Evolutionary conservation across 2,329 filamentous ascomycete genomes (phyloP).

Genomic region (Aspergillus luchuensis): DNA sequence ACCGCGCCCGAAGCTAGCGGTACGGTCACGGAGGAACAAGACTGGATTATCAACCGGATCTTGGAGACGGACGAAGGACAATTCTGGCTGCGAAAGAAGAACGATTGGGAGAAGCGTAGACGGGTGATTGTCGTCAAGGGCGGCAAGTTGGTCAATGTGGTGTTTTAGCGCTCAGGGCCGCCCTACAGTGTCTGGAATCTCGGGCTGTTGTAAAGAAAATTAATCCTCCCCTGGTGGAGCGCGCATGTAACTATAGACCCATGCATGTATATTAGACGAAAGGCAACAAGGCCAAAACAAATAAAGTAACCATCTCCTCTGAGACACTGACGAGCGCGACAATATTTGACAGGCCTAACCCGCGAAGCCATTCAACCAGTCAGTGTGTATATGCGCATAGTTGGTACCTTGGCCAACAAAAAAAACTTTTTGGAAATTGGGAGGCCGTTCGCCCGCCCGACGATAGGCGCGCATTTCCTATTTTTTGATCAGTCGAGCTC

Average conservation of each 20-base stretch:
- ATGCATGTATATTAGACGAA: conserved; percentile 1
- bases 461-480: background rate
- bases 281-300: too few species aligned
- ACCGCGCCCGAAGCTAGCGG: conserved; percentile 15
- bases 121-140: conserved; percentile 67
- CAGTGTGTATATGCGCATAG: background rate
- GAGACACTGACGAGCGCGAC: background rate
- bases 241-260: conserved; percentile 10
- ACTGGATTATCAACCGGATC: conserved; percentile 65
- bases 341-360: background rate
- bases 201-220: conserved; percentile 4
- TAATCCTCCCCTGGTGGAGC: background rate
- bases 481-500: background rate
- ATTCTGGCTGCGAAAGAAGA: conserved; percentile 55
- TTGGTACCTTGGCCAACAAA: background rate
- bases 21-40: conserved; percentile 46
- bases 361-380: background rate
- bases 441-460: background rate
- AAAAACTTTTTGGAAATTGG: background rate
- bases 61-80: conserved; percentile 63
- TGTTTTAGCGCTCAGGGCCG: conserved; percentile 46
- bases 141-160: conserved; percentile 74
- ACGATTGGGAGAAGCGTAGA: conserved; percentile 57
- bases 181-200: background rate
- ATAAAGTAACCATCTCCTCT: background rate